These are phyloP conservation scores for Kwoniella mangroviensis DNA, from an alignment of 768 basidiomycete genomes.

Conservation along the genomic window DNA sequence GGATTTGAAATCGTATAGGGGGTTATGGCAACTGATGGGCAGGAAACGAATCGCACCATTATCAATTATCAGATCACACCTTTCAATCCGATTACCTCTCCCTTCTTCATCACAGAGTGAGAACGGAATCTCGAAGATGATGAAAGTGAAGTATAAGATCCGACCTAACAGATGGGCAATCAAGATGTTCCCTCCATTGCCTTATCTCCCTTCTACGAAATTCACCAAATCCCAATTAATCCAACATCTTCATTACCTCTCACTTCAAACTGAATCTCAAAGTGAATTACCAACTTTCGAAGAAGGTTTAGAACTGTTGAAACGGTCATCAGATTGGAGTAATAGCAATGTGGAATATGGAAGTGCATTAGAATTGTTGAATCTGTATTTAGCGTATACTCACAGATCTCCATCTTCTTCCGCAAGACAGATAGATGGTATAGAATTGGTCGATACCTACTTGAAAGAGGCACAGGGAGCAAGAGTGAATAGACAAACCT, in stretches of 20 bases:
- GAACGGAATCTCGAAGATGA: not conserved
- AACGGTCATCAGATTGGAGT: not conserved
- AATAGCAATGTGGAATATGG: not conserved
- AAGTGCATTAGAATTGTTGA: conserved; percentile 6
- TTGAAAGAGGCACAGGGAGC: not conserved
- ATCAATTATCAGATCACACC: not conserved
- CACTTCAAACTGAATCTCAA: conserved; percentile 3
- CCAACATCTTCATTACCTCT: conserved; percentile 18
- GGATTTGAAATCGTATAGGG: conserved; percentile 12
- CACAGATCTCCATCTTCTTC: not conserved
- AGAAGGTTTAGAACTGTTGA: conserved; percentile 9
- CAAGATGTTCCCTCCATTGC: conserved; percentile 17
- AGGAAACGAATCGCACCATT: conserved; percentile 8
- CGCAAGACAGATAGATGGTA: not conserved
- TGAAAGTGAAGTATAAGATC: not conserved
- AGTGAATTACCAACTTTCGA: conserved; percentile 5
- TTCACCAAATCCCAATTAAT: not conserved
- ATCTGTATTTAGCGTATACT: conserved; percentile 17
- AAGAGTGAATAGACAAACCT: conserved; percentile 10
- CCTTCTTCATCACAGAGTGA: not conserved
- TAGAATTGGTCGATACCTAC: conserved; percentile 15
- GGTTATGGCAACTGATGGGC: conserved; percentile 6
- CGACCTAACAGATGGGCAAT: conserved; percentile 24
- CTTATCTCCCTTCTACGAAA: not conserved
- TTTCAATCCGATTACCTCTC: not conserved